These are phyloP conservation scores for Fusarium haematococcum DNA, from an alignment of 2,329 filamentous ascomycete species.

Conservation along the genomic window DNA sequence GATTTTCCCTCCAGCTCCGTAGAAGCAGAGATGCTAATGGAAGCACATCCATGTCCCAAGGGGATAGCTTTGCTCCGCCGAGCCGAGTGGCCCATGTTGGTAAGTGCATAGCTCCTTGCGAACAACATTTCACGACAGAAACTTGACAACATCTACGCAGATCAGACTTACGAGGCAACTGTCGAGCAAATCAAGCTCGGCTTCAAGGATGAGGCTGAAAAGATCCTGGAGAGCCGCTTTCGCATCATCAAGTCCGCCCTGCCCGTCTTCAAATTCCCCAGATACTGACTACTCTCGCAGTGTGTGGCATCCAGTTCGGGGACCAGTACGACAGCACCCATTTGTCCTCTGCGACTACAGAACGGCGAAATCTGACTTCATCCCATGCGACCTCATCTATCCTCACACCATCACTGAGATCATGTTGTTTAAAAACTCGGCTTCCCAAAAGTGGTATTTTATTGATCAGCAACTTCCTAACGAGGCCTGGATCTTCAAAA, in stretches of 20 bases:
- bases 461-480: neutral
- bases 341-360: neutral
- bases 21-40: neutral
- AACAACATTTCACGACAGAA: neutral
- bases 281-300: neutral
- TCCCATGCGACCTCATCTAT: neutral
- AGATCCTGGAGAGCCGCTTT: neutral
- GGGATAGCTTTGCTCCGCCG: neutral
- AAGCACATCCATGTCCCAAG: neutral
- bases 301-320: neutral
- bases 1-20: neutral
- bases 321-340: neutral
- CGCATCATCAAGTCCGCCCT: neutral
- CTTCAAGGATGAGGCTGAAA: neutral
- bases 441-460: neutral
- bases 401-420: neutral
- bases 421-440: neutral
- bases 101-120: neutral
- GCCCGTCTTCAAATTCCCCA: neutral
- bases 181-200: neutral
- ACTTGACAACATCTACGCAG: neutral
- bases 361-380: neutral
- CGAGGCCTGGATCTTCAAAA: neutral
- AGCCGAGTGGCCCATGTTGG: neutral
- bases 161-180: neutral